These are phyloP conservation scores for Aspergillus bombycis DNA, from an alignment of 2,329 filamentous ascomycete species.

Conservation along the genomic window DNA sequence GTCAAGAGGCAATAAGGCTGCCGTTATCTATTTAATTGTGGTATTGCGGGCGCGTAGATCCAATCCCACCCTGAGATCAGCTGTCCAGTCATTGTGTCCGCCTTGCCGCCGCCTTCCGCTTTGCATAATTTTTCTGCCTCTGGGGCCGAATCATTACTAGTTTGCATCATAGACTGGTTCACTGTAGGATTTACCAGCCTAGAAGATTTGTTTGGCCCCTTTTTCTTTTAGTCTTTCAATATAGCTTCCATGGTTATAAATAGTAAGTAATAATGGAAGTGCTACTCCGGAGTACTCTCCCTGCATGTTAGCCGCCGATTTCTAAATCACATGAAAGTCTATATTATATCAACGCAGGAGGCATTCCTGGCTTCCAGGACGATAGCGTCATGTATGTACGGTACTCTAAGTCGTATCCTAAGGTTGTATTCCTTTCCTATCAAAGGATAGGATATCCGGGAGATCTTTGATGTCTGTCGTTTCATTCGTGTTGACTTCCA, in stretches of 20 bases:
- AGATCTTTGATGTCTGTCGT: conserved; percentile 59
- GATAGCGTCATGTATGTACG: neutral
- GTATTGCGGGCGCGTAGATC: conserved; percentile 5
- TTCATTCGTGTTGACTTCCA: conserved; percentile 60
- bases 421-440: conserved; percentile 20
- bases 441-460: conserved; percentile 55
- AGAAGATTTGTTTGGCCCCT: neutral
- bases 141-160: neutral
- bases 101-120: neutral
- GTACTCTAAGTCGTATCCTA: neutral
- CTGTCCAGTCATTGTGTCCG: conserved; percentile 3
- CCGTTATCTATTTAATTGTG: neutral
- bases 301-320: neutral
- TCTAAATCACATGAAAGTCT: neutral
- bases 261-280: neutral
- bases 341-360: neutral
- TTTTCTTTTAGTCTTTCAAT: neutral
- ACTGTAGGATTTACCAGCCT: neutral
- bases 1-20: conserved; percentile 4
- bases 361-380: neutral
- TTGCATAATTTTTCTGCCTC: neutral
- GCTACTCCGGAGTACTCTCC: neutral
- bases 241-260: neutral
- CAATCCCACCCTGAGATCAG: conserved; percentile 15
- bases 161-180: neutral